phyloP scores from a whole-genome alignment of 192 early-diverging fungal genomes.

The Coemansia sp. region DNA sequence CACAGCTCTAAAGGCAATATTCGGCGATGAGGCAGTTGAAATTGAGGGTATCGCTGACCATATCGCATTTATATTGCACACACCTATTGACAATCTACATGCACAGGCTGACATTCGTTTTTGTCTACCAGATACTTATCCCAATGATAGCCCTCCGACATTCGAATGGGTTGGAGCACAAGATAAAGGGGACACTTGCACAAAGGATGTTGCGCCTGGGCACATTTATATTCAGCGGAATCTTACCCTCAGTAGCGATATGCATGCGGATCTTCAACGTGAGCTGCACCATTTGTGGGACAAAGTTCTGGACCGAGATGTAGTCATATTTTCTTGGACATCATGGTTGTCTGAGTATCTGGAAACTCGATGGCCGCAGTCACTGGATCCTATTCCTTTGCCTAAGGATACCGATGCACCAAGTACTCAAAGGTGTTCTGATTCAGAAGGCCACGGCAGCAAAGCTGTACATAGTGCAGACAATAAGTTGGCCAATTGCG shows the following conservation, averaged over 20 bases:
- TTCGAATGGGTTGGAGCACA: slow-evolving; percentile 48
- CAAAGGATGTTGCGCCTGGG: slow-evolving; percentile 6
- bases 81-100: slow-evolving; percentile 27
- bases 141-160: slow-evolving; percentile 35
- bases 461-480: not conserved
- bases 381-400: slow-evolving; percentile 34
- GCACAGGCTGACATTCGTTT: slow-evolving; percentile 36
- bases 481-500: not conserved
- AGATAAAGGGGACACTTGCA: slow-evolving; percentile 8
- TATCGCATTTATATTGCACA: slow-evolving; percentile 34
- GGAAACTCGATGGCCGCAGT: slow-evolving; percentile 33
- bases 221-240: slow-evolving; percentile 31
- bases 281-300: slow-evolving; percentile 30
- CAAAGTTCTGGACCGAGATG: slow-evolving; percentile 35
- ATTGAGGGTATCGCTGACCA: not conserved
- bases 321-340: slow-evolving; percentile 51
- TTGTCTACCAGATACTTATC: slow-evolving; percentile 47
- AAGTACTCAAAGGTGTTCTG: not conserved
- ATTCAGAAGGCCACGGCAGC: not conserved
- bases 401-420: slow-evolving; percentile 22
- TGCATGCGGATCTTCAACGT: slow-evolving; percentile 17
- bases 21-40: slow-evolving; percentile 40
- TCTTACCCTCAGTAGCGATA: slow-evolving; percentile 25
- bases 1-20: slow-evolving; percentile 51
- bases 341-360: slow-evolving; percentile 44